phyloP scores from a whole-genome alignment of 257 asterid genomes.

The Marsdenia floribunda region DNA sequence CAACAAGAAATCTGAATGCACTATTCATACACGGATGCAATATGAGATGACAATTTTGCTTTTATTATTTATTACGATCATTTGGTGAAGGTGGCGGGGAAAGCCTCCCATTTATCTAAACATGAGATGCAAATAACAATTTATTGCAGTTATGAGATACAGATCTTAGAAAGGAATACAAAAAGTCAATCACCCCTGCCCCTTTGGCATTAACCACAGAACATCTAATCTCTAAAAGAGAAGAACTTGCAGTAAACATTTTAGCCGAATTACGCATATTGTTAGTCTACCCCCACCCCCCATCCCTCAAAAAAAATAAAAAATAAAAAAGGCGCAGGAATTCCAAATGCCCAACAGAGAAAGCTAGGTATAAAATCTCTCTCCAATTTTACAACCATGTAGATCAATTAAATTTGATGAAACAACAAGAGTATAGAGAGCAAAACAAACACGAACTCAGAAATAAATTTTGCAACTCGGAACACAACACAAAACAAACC shows the following conservation, averaged over 20 bases:
- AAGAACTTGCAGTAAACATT: not conserved
- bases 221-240: not conserved
- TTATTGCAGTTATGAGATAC: not conserved
- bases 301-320: too few relatives aligned
- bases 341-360: not conserved
- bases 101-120: not conserved
- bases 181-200: not conserved
- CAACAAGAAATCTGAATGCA: not conserved
- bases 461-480: not conserved
- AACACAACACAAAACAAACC: constrained; percentile 29
- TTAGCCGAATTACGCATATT: not conserved
- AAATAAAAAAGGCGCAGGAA: not conserved
- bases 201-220: not conserved
- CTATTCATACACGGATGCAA: not conserved
- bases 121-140: not conserved
- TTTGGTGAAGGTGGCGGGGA: too few relatives aligned
- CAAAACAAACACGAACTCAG: not conserved
- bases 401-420: not conserved
- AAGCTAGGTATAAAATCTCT: not conserved
- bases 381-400: not conserved
- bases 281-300: not conserved
- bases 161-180: not conserved
- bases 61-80: not conserved
- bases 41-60: too few relatives aligned
- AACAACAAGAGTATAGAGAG: not conserved